Evolutionary conservation across 495 filamentous ascomycete species (phyloP), one percentile per base, ranked within the genome.

Genomic region (Neurospora sp.): DNA sequence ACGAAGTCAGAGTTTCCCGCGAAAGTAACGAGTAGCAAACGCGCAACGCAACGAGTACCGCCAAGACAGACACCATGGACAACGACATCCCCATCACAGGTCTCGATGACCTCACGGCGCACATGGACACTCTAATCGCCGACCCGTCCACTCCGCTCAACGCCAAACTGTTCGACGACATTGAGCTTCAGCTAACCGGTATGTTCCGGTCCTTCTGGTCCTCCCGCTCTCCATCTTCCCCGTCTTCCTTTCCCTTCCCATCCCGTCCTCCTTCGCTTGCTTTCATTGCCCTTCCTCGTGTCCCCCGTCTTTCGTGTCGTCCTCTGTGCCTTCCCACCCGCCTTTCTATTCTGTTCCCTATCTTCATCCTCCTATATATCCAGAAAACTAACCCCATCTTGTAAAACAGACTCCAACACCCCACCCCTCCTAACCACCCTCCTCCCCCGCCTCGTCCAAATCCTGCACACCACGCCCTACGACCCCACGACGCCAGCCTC

Each of bases 131-230:
- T 18, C 79, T 89, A n/a, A 71, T 83, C 59, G 72, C 72, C 39
- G 81, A 84, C 74, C 79, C 85, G 10, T 74, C 72, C 5, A 71
- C 82, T 5, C 72, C 78, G 0, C 79, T 86, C 35, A 81, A 82
- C 75, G 75, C 75, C 14, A 86, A 86, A 75, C 77, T 88, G 4
- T 86, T 88, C 54, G 86, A 89, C 72, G 81, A 88, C 74, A 82
- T 89, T 39, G 84, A 86, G 72, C 81, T 89, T 0, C 86, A 89
- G 73, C 81, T 89, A 20, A 87, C 82, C 70, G 84, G 85, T 82
- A 44, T 1, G 42, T n/a, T 6, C 41, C 12, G n/a, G n/a, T n/a
- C 39, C 39, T 12, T 27, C 27, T 27, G 27, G 35, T 35, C 4
- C 39, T 11, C 39, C 37, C 2, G 40, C 41, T 69, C 38, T 39